phyloP scores from a whole-genome alignment of 1,139 yeast species.

The Casaregolazyma suthepensis region DNA sequence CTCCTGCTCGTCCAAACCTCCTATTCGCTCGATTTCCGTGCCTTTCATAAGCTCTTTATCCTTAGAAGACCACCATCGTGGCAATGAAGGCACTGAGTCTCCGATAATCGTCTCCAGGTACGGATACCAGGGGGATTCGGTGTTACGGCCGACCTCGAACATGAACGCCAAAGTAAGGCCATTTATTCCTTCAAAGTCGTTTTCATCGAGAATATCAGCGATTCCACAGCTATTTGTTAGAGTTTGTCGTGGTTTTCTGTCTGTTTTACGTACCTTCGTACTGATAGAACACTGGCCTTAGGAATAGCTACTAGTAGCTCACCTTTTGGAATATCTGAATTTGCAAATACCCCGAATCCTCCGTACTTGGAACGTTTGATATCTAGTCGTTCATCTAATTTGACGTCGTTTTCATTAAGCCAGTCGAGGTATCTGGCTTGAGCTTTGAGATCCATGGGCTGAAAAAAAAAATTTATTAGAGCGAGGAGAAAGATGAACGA shows the following conservation, averaged over 20 bases:
- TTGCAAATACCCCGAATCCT: constrained; percentile 72
- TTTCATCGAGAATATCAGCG: constrained; percentile 61
- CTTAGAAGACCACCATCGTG: constrained; percentile 57
- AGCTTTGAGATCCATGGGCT: constrained; percentile 10
- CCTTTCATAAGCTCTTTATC: constrained; percentile 48
- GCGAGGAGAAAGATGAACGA: background rate
- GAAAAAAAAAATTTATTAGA: background rate
- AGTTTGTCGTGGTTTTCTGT: background rate
- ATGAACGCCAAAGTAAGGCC: constrained; percentile 63
- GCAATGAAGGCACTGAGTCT: constrained; percentile 19
- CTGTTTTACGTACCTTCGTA: constrained; percentile 20
- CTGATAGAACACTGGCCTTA: constrained; percentile 29
- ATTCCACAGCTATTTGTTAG: constrained; percentile 40
- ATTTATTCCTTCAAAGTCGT: constrained; percentile 55
- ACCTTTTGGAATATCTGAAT: constrained; percentile 34
- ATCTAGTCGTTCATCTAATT: constrained; percentile 32
- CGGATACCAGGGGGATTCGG: constrained; percentile 67
- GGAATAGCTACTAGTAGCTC: constrained; percentile 29
- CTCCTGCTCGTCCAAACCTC: constrained; percentile 56
- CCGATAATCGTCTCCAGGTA: constrained; percentile 55
- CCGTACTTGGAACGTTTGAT: constrained; percentile 48
- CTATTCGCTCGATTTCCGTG: constrained; percentile 63
- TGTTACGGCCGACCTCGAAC: constrained; percentile 55
- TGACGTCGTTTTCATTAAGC: constrained; percentile 27
- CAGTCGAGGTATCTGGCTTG: constrained; percentile 23